Evolutionary conservation across 2,329 filamentous ascomycete genomes (phyloP), one percentile per base, ranked within the genome.

Genomic region (Curvularia verruculosa): DNA sequence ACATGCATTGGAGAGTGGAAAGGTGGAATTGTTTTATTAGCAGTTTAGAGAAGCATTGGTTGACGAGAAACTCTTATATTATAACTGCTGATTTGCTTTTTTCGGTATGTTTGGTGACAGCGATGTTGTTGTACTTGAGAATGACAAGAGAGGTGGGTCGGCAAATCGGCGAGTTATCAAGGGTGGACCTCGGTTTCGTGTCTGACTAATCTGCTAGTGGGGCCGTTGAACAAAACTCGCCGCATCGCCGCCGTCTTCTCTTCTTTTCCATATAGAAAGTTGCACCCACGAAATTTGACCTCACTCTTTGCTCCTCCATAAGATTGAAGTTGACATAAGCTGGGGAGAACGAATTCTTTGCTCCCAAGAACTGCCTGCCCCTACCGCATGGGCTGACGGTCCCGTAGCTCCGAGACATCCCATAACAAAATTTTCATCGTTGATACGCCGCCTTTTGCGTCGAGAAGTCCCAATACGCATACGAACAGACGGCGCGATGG

Each of bases 261-360:
- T 62, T 64, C 53, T 61, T 66, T 70, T 69, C 59, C 66, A 63
- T 59, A 70, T 67, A 65, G 67, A 75, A 76, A 75, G 70, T 77
- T 67, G 67, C 66, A 75, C 72, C 73, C 74, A 76, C 74, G 75
- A 58, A 84, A 85, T 86, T 86, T 86, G 85, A 84, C 84, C 78
- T 75, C 73, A 81, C 80, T 74, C 75, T 80, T 75, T 69, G 73
- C 59, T 52, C 70, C 70, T 58, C 61, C 79, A 83, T 52, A 82
- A 80, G 79, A 81, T 80, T 75, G 75, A 82, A 80, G 85, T 86
- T 88, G 86, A 78, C 60, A 69, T 75, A 75, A 79, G 71, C 77
- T 80, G 80, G 81, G 80, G 75, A 84, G 82, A 83, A 64, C 54
- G 71, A 78, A 72, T 64, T 74, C 71, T 65, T 69, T 68, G 70